These are phyloP conservation scores for Calonectria henricotiae DNA, from an alignment of 2,329 filamentous ascomycete genomes.

Conservation along the genomic window DNA sequence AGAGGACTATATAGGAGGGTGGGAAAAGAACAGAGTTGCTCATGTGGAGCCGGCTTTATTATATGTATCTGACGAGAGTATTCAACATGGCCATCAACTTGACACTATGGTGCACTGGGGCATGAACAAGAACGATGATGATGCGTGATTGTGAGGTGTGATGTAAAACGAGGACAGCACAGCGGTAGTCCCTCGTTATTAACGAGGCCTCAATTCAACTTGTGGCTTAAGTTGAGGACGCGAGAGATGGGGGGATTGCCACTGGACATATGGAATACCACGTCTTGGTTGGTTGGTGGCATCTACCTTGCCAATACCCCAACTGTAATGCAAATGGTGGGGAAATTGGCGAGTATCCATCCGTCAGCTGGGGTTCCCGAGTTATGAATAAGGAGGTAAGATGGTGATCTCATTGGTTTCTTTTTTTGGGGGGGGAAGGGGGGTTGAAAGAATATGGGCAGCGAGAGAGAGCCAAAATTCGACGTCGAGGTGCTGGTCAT, in stretches of 20 bases:
- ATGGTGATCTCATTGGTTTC: not conserved
- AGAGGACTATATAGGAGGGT: slow-evolving; percentile 8
- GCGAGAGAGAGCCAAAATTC: not conserved
- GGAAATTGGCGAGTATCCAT: slow-evolving; percentile 13
- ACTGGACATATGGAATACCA: not conserved
- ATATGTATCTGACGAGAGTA: slow-evolving; percentile 22
- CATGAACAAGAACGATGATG: not conserved
- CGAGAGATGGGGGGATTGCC: not conserved
- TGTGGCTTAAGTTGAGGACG: not conserved
- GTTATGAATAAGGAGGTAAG: not conserved
- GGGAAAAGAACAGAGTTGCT: slow-evolving; percentile 13
- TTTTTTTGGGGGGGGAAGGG: not conserved
- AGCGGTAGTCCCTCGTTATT: not conserved
- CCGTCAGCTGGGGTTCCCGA: not conserved
- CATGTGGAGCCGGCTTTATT: slow-evolving; percentile 17
- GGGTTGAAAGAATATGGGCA: not conserved
- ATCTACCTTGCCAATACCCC: not conserved
- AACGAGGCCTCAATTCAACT: not conserved
- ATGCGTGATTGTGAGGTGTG: not conserved
- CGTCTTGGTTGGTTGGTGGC: slow-evolving; percentile 2
- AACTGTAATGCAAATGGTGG: slow-evolving; percentile 8
- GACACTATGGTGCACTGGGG: not conserved
- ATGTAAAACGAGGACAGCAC: not conserved
- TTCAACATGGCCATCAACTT: slow-evolving; percentile 19
- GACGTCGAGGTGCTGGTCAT: not conserved